Conservation (phyloP, 2,329 filamentous ascomycete species). For the Fusarium neocosmosporiellum region DNA sequence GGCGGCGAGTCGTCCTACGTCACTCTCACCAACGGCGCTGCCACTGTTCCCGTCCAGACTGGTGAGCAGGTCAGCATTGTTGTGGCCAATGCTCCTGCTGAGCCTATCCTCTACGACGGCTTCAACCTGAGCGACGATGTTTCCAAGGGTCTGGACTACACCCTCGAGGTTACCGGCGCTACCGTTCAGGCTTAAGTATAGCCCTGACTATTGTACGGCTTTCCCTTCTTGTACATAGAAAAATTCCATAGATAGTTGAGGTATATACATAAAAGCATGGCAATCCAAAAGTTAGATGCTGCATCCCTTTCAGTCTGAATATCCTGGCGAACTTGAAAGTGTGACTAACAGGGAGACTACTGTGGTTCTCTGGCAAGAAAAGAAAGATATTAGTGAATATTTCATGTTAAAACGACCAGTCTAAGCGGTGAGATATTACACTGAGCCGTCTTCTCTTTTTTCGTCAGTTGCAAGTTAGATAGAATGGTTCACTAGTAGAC, state of each 20-base stretch:
- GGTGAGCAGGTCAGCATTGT: slow-evolving; percentile 59
- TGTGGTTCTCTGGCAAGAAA: background rate
- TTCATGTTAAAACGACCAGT: no score
- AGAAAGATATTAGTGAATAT: no score
- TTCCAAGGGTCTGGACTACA: slow-evolving; percentile 53
- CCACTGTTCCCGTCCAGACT: slow-evolving; percentile 46
- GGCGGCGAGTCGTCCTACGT: slow-evolving; percentile 50
- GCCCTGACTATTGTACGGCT: background rate
- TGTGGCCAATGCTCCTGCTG: slow-evolving; percentile 59
- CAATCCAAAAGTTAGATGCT: background rate
- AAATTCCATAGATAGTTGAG: background rate
- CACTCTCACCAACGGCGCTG: slow-evolving; percentile 48
- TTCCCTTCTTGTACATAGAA: slow-evolving; percentile 17
- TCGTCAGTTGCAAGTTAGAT: no score
- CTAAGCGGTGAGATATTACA: no score
- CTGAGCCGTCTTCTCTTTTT: no score
- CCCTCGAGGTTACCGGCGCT: slow-evolving; percentile 48
- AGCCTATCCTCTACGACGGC: slow-evolving; percentile 57
- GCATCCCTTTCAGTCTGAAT: background rate
- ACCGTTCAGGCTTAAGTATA: slow-evolving; percentile 22
- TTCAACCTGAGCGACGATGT: slow-evolving; percentile 52
- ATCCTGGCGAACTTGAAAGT: background rate
- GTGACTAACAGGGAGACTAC: background rate
- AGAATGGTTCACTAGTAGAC: no score
- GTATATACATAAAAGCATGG: background rate